Conservation (phyloP, 2,329 filamentous ascomycete species). For the Aaosphaeria arxii region DNA sequence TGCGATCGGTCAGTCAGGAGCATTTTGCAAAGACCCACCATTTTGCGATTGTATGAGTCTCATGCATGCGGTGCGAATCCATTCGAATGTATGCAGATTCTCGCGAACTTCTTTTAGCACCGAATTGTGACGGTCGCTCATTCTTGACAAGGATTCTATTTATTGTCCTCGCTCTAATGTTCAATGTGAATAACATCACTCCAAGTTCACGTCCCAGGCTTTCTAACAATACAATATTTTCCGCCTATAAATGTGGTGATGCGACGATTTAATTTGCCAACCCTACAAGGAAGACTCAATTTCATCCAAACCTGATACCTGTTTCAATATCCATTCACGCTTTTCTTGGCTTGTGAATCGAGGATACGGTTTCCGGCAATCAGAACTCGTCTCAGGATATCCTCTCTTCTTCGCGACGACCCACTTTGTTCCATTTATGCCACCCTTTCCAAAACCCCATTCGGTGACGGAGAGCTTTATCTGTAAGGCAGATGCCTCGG, state of each 20-base stretch:
- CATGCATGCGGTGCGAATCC: neutral
- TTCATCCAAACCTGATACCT: slow-evolving; percentile 30
- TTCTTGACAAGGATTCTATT: too few species aligned
- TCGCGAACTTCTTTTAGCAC: too few species aligned
- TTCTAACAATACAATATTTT: too few species aligned
- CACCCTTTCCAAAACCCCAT: slow-evolving; percentile 56
- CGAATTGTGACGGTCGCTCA: too few species aligned
- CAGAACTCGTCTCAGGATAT: slow-evolving; percentile 51
- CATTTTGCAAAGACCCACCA: slow-evolving; percentile 48
- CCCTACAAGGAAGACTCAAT: slow-evolving; percentile 24
- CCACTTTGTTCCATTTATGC: slow-evolving; percentile 62
- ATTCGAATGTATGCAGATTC: neutral
- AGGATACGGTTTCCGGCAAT: slow-evolving; percentile 56
- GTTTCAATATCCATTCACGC: slow-evolving; percentile 43
- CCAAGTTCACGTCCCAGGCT: too few species aligned
- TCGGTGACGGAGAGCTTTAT: slow-evolving; percentile 52
- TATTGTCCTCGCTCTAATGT: too few species aligned
- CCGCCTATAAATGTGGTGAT: too few species aligned
- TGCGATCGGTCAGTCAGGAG: slow-evolving; percentile 38
- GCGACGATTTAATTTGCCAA: too few species aligned
- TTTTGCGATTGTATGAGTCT: slow-evolving; percentile 51
- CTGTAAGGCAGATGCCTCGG: slow-evolving; percentile 51
- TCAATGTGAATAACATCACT: too few species aligned
- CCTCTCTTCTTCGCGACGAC: slow-evolving; percentile 54
- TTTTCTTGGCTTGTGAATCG: slow-evolving; percentile 46